Percentiles rank a stretch among this genome's conserved stretches.
Evolutionary conservation across 164 flowering plant genomes (phyloP).

Genomic region (Annona squamosa): DNA sequence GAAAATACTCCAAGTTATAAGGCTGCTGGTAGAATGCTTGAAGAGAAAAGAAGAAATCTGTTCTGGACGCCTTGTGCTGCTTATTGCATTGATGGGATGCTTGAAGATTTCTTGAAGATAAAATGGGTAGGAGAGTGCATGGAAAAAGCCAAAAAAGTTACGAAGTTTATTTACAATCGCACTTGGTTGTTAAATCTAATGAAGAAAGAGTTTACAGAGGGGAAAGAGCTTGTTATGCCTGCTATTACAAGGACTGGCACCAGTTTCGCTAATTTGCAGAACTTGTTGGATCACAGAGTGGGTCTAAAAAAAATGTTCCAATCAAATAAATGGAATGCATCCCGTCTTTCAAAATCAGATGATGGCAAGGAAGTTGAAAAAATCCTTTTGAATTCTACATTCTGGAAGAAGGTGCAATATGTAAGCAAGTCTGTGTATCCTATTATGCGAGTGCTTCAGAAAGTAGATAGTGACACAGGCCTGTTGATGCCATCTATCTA

Average conservation of each 20-base stretch:
- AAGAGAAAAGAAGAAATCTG: slow-evolving; percentile 52
- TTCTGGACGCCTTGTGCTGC: slow-evolving; percentile 86
- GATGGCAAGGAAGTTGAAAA: slow-evolving; percentile 77
- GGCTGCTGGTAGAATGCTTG: slow-evolving; percentile 78
- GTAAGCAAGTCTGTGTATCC: slow-evolving; percentile 59
- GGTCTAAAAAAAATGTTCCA: slow-evolving; percentile 67
- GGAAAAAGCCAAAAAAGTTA: slow-evolving; percentile 55
- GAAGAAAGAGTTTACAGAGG: slow-evolving; percentile 62
- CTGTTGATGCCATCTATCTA: slow-evolving; percentile 58
- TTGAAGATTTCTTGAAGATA: slow-evolving; percentile 55
- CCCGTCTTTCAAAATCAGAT: slow-evolving; percentile 44
- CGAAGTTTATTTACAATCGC: slow-evolving; percentile 70
- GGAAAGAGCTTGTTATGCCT: slow-evolving; percentile 63
- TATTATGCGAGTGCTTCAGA: slow-evolving; percentile 51
- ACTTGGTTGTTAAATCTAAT: slow-evolving; percentile 55
- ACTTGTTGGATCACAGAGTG: slow-evolving; percentile 45
- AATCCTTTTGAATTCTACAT: slow-evolving; percentile 47
- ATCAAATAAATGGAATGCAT: slow-evolving; percentile 65
- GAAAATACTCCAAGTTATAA: slow-evolving; percentile 54
- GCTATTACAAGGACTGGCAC: slow-evolving; percentile 48
- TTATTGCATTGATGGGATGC: slow-evolving; percentile 55
- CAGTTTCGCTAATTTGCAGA: slow-evolving; percentile 47
- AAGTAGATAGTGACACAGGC: slow-evolving; percentile 38
- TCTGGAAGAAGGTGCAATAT: slow-evolving; percentile 79
- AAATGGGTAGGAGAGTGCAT: slow-evolving; percentile 59